These are phyloP conservation scores for Microsporum ferrugineum DNA, from an alignment of 2,329 filamentous ascomycete genomes.

Conservation along the genomic window DNA sequence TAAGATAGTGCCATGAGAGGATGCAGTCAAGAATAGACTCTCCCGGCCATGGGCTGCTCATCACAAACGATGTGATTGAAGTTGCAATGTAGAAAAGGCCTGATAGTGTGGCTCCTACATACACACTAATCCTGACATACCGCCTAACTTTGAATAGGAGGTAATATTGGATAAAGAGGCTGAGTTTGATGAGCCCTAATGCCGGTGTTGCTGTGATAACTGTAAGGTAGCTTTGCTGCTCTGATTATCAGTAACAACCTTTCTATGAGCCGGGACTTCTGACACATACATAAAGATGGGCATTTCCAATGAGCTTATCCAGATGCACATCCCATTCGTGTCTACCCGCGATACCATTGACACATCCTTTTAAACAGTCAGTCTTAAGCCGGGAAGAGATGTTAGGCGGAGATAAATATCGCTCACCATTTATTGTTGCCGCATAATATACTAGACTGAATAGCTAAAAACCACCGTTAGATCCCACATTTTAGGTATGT, in stretches of 20 bases:
- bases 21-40: background rate
- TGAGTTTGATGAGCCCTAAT: constrained; percentile 4
- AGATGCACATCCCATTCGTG: background rate
- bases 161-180: constrained; percentile 4
- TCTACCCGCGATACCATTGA: background rate
- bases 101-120: background rate
- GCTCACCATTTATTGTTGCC: background rate
- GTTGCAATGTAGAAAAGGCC: background rate
- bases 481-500: background rate
- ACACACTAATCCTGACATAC: constrained; percentile 4
- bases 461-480: constrained; percentile 1
- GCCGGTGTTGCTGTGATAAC: background rate
- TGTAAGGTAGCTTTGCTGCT: constrained; percentile 1
- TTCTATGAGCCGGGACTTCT: background rate
- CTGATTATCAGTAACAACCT: background rate
- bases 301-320: background rate
- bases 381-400: background rate
- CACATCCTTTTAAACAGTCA: background rate
- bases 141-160: constrained; percentile 4
- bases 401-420: too few species aligned
- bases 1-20: background rate
- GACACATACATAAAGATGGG: background rate
- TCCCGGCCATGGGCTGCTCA: constrained; percentile 1
- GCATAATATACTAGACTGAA: background rate
- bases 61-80: background rate